Evolutionary conservation across 106 monocot species (phyloP).

Genomic region (Dioscorea dumetorum): DNA sequence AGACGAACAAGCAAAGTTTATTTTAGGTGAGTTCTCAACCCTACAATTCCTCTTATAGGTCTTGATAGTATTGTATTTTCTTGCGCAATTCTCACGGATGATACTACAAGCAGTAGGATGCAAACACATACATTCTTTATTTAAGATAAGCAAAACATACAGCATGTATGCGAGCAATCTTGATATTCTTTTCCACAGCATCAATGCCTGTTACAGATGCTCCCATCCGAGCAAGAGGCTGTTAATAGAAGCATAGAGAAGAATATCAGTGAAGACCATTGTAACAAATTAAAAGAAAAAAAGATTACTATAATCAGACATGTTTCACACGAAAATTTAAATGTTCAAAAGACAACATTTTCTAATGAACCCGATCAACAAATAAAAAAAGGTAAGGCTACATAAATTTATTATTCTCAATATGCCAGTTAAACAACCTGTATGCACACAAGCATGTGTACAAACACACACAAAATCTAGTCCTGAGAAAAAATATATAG

Average conservation of each 20-base stretch:
- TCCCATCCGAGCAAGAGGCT: conserved; percentile 97
- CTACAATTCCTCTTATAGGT: too few relatives aligned
- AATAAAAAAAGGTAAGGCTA: background rate
- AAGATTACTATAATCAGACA: background rate
- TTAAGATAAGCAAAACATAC: conserved; percentile 28
- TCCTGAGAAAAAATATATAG: too few relatives aligned
- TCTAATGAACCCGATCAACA: background rate
- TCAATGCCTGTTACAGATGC: conserved; percentile 90
- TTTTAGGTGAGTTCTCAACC: too few relatives aligned
- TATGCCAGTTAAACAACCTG: too few relatives aligned
- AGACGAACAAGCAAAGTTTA: too few relatives aligned
- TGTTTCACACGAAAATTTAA: background rate
- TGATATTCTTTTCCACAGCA: conserved; percentile 92
- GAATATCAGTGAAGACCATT: background rate
- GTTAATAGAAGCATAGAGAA: conserved; percentile 4
- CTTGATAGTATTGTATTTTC: too few relatives aligned
- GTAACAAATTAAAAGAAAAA: background rate
- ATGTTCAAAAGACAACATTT: background rate
- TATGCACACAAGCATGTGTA: too few relatives aligned
- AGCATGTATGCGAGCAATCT: conserved; percentile 82
- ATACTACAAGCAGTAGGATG: background rate
- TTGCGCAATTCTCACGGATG: background rate
- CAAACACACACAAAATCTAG: too few relatives aligned
- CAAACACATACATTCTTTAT: background rate
- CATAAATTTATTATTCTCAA: too few relatives aligned